These are phyloP conservation scores for Adenanthera pavonina DNA, from an alignment of 306 rosid genomes.

Conservation along the genomic window DNA sequence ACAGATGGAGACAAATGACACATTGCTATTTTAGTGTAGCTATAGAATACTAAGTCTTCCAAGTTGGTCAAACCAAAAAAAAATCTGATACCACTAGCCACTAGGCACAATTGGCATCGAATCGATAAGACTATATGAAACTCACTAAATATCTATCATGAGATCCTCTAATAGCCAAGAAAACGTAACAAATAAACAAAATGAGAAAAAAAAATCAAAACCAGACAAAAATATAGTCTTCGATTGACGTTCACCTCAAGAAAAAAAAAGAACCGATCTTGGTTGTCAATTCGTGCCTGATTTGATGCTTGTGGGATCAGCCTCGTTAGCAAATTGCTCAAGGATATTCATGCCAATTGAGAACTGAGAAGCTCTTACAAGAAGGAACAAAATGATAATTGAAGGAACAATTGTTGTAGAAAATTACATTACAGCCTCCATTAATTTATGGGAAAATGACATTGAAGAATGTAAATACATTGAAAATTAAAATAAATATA, in stretches of 20 bases:
- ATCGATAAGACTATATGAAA: not conserved
- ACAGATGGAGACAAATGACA: not conserved
- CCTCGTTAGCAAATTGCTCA: slow-evolving; percentile 21
- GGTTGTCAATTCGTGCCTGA: not conserved
- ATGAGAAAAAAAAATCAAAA: not conserved
- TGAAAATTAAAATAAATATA: too few relatives aligned
- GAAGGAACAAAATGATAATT: not conserved
- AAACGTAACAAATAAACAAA: not conserved
- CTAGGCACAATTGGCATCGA: not conserved
- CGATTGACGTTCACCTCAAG: slow-evolving; percentile 7
- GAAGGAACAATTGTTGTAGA: not conserved
- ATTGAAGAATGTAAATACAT: too few relatives aligned
- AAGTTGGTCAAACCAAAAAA: not conserved
- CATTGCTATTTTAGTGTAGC: not conserved
- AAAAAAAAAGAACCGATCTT: not conserved
- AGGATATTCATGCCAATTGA: not conserved
- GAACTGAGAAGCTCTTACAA: not conserved
- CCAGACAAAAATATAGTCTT: not conserved
- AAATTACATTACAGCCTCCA: not conserved
- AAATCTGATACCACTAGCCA: slow-evolving; percentile 16
- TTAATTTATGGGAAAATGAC: too few relatives aligned
- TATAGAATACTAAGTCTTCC: slow-evolving; percentile 14
- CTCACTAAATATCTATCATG: slow-evolving; percentile 1
- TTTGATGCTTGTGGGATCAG: slow-evolving; percentile 5
- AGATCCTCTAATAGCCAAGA: not conserved